These are phyloP conservation scores for Strobilomyces confusus DNA, from an alignment of 768 basidiomycete genomes.

Conservation along the genomic window DNA sequence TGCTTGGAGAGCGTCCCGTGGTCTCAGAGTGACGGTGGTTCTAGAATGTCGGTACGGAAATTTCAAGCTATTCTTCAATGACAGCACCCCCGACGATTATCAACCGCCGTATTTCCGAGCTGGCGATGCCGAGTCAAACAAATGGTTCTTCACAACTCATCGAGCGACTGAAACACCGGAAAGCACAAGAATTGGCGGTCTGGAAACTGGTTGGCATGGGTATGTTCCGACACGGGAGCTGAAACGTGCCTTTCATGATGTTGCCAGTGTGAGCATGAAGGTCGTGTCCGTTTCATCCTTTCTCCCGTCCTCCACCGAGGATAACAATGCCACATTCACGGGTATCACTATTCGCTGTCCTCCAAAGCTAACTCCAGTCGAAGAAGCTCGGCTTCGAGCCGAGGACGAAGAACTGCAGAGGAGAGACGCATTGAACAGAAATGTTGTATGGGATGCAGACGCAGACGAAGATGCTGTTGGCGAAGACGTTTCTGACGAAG, in stretches of 20 bases:
- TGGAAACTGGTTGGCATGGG: conserved; percentile 75
- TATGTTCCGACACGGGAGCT: conserved; percentile 24
- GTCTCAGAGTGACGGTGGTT: not conserved
- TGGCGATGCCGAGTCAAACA: conserved; percentile 68
- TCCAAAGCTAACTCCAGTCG: conserved; percentile 48
- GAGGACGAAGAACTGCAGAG: conserved; percentile 58
- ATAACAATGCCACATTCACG: conserved; percentile 53
- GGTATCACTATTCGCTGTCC: conserved; percentile 39
- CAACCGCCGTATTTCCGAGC: conserved; percentile 78
- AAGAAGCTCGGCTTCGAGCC: conserved; percentile 51
- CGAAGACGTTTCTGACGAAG: conserved; percentile 39
- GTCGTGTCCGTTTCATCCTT: conserved; percentile 72
- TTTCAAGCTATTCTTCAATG: conserved; percentile 83
- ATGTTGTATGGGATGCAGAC: conserved; percentile 62
- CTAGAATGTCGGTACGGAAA: conserved; percentile 80
- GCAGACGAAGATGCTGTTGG: conserved; percentile 57
- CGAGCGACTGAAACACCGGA: conserved; percentile 69
- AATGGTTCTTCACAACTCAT: conserved; percentile 81
- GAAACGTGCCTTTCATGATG: not conserved
- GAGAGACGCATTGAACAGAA: conserved; percentile 58
- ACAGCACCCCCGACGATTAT: conserved; percentile 74
- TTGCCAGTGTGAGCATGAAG: conserved; percentile 59
- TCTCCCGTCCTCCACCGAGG: conserved; percentile 59
- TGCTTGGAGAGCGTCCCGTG: conserved; percentile 6
- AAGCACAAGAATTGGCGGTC: conserved; percentile 59